phyloP scores from a whole-genome alignment of 2,329 filamentous ascomycete genomes.

The Aspergillus sp. region DNA sequence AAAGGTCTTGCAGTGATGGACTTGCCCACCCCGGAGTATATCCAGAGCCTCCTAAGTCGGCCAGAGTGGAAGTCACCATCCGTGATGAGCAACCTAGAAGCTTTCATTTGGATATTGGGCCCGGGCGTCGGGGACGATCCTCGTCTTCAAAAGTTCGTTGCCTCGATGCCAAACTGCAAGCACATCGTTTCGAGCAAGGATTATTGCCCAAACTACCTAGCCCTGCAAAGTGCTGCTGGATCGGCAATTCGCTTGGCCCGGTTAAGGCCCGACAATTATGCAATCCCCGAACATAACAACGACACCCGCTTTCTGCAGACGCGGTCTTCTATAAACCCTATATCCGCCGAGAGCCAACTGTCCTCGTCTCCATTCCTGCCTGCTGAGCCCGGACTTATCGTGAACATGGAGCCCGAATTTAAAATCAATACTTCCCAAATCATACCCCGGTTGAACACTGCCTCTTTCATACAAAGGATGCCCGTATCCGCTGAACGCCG shows the following conservation, averaged over 20 bases:
- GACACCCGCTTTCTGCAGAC: constrained; percentile 42
- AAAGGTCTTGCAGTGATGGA: constrained; percentile 78
- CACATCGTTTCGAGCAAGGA: constrained; percentile 79
- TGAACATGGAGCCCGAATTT: constrained; percentile 50
- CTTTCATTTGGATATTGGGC: constrained; percentile 81
- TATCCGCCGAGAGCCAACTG: not conserved
- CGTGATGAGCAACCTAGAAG: constrained; percentile 66
- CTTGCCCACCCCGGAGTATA: constrained; percentile 68
- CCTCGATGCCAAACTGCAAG: constrained; percentile 58
- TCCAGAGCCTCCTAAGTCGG: constrained; percentile 67
- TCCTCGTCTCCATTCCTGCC: constrained; percentile 27
- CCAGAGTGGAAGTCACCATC: constrained; percentile 68
- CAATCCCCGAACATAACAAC: constrained; percentile 67
- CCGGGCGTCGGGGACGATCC: constrained; percentile 63
- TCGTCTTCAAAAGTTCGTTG: constrained; percentile 68
- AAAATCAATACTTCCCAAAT: constrained; percentile 32
- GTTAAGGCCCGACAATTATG: constrained; percentile 73
- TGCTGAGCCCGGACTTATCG: constrained; percentile 44
- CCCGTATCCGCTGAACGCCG: constrained; percentile 32
- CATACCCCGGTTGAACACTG: constrained; percentile 27
- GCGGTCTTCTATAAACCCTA: constrained; percentile 14
- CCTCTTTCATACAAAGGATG: constrained; percentile 21
- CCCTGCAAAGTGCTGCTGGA: constrained; percentile 65
- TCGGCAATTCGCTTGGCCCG: constrained; percentile 68
- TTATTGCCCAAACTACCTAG: constrained; percentile 71